These are phyloP conservation scores for Labyrinthula sp. DNA, from an alignment of 352 stramenopile species.

Conservation along the genomic window DNA sequence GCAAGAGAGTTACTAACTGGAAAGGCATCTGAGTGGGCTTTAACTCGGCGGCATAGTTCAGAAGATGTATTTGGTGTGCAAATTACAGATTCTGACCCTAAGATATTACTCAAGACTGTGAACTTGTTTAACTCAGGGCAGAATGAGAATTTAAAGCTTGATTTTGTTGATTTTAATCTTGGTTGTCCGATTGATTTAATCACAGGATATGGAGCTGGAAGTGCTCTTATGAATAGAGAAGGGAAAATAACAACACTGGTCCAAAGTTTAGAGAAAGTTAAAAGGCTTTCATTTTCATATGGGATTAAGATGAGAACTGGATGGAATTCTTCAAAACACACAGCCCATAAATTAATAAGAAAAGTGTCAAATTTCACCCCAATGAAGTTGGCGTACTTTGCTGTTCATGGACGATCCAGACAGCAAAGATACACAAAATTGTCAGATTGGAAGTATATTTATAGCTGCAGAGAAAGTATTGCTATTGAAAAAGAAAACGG, in stretches of 20 bases:
- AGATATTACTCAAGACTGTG: constrained; percentile 71
- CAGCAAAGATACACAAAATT: constrained; percentile 87
- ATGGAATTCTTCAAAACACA: constrained; percentile 73
- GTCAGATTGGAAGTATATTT: constrained; percentile 94
- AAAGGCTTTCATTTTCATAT: constrained; percentile 46
- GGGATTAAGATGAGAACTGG: constrained; percentile 94
- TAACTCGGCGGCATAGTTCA: constrained; percentile 76
- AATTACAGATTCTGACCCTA: constrained; percentile 63
- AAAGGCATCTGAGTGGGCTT: constrained; percentile 80
- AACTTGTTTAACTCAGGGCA: constrained; percentile 69
- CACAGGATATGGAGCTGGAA: constrained; percentile 56
- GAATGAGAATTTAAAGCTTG: constrained; percentile 44
- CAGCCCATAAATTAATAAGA: constrained; percentile 14
- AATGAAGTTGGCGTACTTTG: constrained; percentile 23
- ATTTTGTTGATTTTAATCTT: constrained; percentile 99
- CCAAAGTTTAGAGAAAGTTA: constrained; percentile 50
- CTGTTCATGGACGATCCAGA: constrained; percentile 81
- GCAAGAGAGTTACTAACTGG: constrained; percentile 76
- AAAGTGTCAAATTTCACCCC: constrained; percentile 55
- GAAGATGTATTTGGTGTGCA: constrained; percentile 97
- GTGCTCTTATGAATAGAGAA: constrained; percentile 72
- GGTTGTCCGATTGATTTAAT: constrained; percentile 93
- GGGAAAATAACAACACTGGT: constrained; percentile 65
- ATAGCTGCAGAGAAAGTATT: constrained; percentile 3
- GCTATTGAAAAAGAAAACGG: constrained; percentile 14